Conservation (phyloP, 805 yeast genomes). For the Danielozyma ontarioensis region DNA sequence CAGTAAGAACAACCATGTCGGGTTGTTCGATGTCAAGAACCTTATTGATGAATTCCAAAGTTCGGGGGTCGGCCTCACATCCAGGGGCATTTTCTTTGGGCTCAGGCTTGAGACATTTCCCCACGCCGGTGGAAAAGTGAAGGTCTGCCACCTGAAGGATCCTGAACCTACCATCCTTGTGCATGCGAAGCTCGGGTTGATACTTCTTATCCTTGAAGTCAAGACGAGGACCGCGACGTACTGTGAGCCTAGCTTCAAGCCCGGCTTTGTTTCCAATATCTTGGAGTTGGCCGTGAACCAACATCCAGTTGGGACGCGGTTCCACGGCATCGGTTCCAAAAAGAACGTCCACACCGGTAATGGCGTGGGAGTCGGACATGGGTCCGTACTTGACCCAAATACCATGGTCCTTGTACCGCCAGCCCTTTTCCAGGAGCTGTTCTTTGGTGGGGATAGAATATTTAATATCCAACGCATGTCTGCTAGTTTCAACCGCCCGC, state of each 20-base stretch:
- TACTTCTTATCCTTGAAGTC: slow-evolving; percentile 21
- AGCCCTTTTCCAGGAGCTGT: slow-evolving; percentile 36
- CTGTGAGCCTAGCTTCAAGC: slow-evolving; percentile 25
- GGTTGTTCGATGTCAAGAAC: slow-evolving; percentile 77
- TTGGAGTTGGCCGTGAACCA: slow-evolving; percentile 20
- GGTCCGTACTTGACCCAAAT: slow-evolving; percentile 57
- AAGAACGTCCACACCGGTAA: slow-evolving; percentile 61
- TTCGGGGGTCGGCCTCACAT: slow-evolving; percentile 78
- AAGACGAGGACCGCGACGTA: slow-evolving; percentile 29
- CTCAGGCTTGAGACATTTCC: slow-evolving; percentile 70
- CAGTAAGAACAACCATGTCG: slow-evolving; percentile 79
- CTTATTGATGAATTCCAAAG: slow-evolving; percentile 52
- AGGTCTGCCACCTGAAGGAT: slow-evolving; percentile 88
- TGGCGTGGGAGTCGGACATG: slow-evolving; percentile 25
- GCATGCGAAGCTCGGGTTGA: slow-evolving; percentile 29
- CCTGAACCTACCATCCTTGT: slow-evolving; percentile 53
- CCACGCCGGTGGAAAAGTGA: slow-evolving; percentile 83
- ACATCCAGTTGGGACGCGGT: slow-evolving; percentile 69
- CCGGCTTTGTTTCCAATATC: slow-evolving; percentile 15
- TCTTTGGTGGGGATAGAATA: slow-evolving; percentile 27
- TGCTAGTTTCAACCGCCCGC: slow-evolving; percentile 12
- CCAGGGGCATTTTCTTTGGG: slow-evolving; percentile 44
- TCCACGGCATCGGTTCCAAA: slow-evolving; percentile 73
- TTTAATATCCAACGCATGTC: slow-evolving; percentile 12
- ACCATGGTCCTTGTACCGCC: slow-evolving; percentile 45